These are phyloP conservation scores for Cardamine resedifolia DNA, from an alignment of 345 rosid genomes.

Conservation along the genomic window DNA sequence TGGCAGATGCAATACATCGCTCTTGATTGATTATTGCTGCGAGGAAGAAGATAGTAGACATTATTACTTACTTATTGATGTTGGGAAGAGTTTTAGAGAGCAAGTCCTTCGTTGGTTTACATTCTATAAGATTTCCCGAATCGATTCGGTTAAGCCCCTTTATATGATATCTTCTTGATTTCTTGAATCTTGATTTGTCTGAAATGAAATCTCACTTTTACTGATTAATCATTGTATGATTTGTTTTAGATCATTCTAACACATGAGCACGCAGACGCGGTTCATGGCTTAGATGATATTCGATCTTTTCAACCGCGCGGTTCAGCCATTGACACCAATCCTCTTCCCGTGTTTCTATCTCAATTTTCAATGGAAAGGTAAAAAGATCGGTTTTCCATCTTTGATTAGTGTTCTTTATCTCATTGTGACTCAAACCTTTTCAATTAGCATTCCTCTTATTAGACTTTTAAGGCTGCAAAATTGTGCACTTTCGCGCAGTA, in stretches of 20 bases:
- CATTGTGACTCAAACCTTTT: not conserved
- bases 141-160: constrained; percentile 71
- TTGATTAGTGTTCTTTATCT: not conserved
- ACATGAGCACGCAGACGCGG: constrained; percentile 98
- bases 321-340: constrained; percentile 67
- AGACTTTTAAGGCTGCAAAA: not conserved
- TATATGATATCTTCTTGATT: not conserved
- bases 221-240: not conserved
- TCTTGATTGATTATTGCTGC: constrained; percentile 73
- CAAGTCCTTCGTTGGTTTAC: constrained; percentile 98
- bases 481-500: constrained; percentile 40
- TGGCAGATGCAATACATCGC: constrained; percentile 92
- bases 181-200: not conserved
- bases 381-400: too few relatives aligned
- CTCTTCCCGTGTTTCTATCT: constrained; percentile 63
- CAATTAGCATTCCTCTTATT: not conserved
- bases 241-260: constrained; percentile 86
- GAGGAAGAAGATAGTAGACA: constrained; percentile 49
- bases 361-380: constrained; percentile 85
- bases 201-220: not conserved
- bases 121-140: constrained; percentile 66
- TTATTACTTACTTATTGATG: constrained; percentile 75
- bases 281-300: constrained; percentile 90
- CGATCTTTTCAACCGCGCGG: constrained; percentile 78
- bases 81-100: constrained; percentile 94